A percentile compares a stretch with the other conserved stretches of the same genome.
Conservation (phyloP, 768 basidiomycete genomes). For the Chalciporus pseudorubinellus region DNA sequence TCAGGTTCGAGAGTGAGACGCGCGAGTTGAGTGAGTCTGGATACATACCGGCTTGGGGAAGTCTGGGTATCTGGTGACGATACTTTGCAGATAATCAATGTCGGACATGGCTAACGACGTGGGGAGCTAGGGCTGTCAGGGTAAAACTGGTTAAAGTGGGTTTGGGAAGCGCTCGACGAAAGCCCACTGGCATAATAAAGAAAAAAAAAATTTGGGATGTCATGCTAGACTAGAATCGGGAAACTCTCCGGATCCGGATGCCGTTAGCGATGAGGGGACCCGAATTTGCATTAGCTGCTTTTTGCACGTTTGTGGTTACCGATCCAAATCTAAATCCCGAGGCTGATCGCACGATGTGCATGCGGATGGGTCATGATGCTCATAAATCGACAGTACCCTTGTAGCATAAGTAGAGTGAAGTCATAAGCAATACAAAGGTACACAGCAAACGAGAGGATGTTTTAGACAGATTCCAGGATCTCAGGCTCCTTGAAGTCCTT, state of each 20-base stretch:
- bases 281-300: neutral
- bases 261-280: constrained; percentile 11
- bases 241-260: neutral
- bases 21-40: neutral
- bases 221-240: neutral
- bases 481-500: constrained; percentile 99
- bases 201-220: constrained; percentile 4
- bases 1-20: neutral
- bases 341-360: constrained; percentile 13
- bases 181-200: neutral
- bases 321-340: neutral
- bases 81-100: constrained; percentile 63
- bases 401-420: constrained; percentile 31
- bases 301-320: neutral
- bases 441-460: constrained; percentile 30
- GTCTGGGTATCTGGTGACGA: constrained; percentile 62
- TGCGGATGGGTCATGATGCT: constrained; percentile 21
- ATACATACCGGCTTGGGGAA: constrained; percentile 84
- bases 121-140: neutral
- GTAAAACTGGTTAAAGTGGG: neutral
- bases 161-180: neutral
- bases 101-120: constrained; percentile 58
- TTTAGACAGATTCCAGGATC: constrained; percentile 87
- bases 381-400: constrained; percentile 41
- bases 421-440: constrained; percentile 39